Evolutionary conservation across 345 rosid genomes (phyloP).

Genomic region (Boechera stricta): DNA sequence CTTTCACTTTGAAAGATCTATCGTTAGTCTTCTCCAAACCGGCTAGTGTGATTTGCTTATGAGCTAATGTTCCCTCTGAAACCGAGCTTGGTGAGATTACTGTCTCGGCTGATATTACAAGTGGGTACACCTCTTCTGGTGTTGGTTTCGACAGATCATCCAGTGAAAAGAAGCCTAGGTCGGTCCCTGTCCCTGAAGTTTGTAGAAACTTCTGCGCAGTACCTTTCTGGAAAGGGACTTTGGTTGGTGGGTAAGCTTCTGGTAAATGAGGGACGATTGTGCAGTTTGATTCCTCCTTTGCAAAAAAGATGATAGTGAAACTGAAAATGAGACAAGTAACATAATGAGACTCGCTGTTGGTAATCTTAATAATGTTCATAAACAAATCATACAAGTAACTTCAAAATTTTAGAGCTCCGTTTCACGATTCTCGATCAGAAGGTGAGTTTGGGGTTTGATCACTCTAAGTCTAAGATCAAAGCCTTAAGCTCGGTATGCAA

Average conservation of each 20-base stretch:
- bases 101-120: slow-evolving; percentile 80
- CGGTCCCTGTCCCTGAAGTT: slow-evolving; percentile 85
- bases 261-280: slow-evolving; percentile 70
- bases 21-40: slow-evolving; percentile 60
- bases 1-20: slow-evolving; percentile 68
- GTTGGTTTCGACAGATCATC: slow-evolving; percentile 81
- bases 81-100: slow-evolving; percentile 42
- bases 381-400: slow-evolving; percentile 4
- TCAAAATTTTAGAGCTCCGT: neutral
- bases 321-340: slow-evolving; percentile 49
- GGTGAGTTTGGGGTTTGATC: neutral
- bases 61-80: slow-evolving; percentile 49
- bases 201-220: slow-evolving; percentile 71
- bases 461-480: neutral
- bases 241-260: slow-evolving; percentile 63
- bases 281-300: slow-evolving; percentile 77
- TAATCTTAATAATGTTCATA: neutral
- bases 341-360: slow-evolving; percentile 18
- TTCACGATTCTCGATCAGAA: neutral
- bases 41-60: slow-evolving; percentile 84
- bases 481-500: neutral
- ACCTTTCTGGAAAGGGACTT: slow-evolving; percentile 75
- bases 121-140: slow-evolving; percentile 78
- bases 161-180: slow-evolving; percentile 78
- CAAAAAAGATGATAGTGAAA: slow-evolving; percentile 76